Conservation (phyloP, 352 stramenopile species). For the Pythium oligandrum region DNA sequence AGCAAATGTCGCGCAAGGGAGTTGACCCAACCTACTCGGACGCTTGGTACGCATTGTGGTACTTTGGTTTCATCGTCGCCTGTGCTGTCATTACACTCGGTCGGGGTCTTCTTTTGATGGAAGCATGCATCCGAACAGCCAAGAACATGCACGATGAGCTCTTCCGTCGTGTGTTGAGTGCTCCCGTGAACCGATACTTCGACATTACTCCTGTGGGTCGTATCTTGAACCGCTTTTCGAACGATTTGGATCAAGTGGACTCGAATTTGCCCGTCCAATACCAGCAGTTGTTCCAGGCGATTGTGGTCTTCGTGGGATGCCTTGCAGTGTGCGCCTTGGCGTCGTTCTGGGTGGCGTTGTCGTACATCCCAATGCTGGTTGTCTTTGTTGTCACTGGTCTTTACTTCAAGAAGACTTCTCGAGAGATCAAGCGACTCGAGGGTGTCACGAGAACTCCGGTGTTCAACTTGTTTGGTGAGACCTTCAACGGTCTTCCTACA, state of each 20-base stretch:
- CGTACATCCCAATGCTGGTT: conserved; percentile 51
- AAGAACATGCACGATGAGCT: conserved; percentile 43
- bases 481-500: conserved; percentile 87
- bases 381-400: conserved; percentile 45
- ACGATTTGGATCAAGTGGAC: conserved; percentile 57
- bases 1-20: conserved; percentile 16
- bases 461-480: conserved; percentile 91
- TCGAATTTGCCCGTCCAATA: conserved; percentile 36
- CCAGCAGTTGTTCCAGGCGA: conserved; percentile 34
- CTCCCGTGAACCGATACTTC: conserved; percentile 60
- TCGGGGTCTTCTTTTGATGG: conserved; percentile 31
- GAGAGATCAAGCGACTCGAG: conserved; percentile 94
- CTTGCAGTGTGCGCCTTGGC: conserved; percentile 34
- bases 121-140: conserved; percentile 28
- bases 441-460: conserved; percentile 85
- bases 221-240: conserved; percentile 65
- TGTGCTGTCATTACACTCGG: conserved; percentile 20
- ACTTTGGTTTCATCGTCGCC: conserved; percentile 29
- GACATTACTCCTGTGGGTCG: conserved; percentile 59
- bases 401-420: conserved; percentile 80
- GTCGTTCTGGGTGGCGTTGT: conserved; percentile 31
- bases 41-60: conserved; percentile 29
- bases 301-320: conserved; percentile 23
- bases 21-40: conserved; percentile 17
- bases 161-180: conserved; percentile 37